Base-by-base conservation (phyloP, 371 early-diverging fungal species). In the Spiromyces aspiralis region DNA sequence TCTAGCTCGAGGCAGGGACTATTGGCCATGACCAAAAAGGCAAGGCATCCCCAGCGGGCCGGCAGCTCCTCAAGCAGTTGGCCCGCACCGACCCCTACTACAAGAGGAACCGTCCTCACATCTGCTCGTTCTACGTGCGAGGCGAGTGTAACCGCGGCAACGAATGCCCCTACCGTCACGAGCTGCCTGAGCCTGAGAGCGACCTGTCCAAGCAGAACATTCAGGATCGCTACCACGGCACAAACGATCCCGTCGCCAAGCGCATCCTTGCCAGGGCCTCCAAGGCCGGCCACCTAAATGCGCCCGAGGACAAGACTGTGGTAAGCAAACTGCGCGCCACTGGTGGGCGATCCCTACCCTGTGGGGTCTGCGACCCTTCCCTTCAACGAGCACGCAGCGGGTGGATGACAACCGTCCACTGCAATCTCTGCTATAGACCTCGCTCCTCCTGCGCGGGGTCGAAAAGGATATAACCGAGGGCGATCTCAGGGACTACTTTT, bases 61-160 rank as follows among this genome's bases (percentile, higher is more conserved):
- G 82, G 24, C 89, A 91, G 43, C 72, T 81, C 48, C 68, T 97
- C 41, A 75, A 73, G 60, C 78, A 78, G 55, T 70, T 96, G 60
- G 83, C 92, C 21, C 74, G 88, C 54, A 79, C 70, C 21, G 90
- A 86, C 41, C 96, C 98, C 3, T 91, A 89, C 64, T 89, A 90
- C 59, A 84, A 87, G 64, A 79, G 95, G 46, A 93, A 92, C 60
- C 64, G 84, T 42, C 76, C 90, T 12, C 92, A 90, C 53, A 78
- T 95, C 23, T 97, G 98, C 62, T 86, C 95, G 3, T 95, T 96
- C 67, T 96, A 78, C 71, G 83, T 86, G 25, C 89, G 87, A 55
- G 96, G 94, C 28, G 78, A 81, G 50, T 95, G 96, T 64, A 92
- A 72, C 12, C 84, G 95, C 44, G 95, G 95, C 43, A 81, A 79